Conservation (phyloP, 352 stramenopile species). For the Blastocystis sp. region DNA sequence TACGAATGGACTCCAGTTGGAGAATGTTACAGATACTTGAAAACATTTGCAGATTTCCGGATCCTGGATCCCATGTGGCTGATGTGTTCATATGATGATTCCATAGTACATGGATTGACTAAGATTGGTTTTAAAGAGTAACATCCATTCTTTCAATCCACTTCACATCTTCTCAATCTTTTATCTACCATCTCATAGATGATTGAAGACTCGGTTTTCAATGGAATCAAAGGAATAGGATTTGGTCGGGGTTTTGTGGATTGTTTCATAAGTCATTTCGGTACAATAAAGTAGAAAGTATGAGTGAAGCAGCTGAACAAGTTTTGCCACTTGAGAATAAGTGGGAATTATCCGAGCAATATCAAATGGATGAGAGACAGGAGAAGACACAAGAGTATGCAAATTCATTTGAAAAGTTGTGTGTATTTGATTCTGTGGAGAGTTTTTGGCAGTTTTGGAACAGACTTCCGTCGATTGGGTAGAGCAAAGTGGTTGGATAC, state of each 20-base stretch:
- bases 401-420: constrained; percentile 79
- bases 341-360: constrained; percentile 79
- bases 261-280: background rate
- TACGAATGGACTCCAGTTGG: no score
- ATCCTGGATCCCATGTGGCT: no score
- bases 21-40: no score
- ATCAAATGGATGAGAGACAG: constrained; percentile 68
- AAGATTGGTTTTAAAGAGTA: no score
- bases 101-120: no score
- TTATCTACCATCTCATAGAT: no score
- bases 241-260: background rate
- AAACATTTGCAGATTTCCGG: no score
- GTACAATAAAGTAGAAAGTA: constrained; percentile 29
- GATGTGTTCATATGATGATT: no score
- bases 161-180: no score
- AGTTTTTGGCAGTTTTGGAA: constrained; percentile 83
- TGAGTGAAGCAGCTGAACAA: constrained; percentile 68
- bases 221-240: background rate
- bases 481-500: background rate
- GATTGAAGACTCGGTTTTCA: no score
- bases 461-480: constrained; percentile 71
- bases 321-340: constrained; percentile 73
- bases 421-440: constrained; percentile 76
- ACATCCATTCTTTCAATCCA: no score
- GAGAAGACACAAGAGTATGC: constrained; percentile 75